Evolutionary conservation across 1,284 basidiomycete species (phyloP).

Genomic region (Macrocystidia cucumis): DNA sequence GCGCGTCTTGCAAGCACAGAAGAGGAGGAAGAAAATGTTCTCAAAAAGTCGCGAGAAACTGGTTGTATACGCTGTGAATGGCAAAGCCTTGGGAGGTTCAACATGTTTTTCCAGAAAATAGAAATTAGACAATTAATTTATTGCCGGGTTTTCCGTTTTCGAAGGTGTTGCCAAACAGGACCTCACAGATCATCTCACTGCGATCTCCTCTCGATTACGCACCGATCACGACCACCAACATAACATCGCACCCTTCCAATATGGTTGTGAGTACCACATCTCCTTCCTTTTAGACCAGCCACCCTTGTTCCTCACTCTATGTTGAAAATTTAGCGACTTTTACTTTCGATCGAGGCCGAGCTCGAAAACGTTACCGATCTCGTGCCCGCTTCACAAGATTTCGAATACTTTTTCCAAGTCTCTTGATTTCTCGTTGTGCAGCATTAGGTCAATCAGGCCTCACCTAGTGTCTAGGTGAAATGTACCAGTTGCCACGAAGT

Average conservation of each 20-base stretch:
- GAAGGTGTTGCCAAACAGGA: no score
- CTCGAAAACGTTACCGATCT: slow-evolving; percentile 71
- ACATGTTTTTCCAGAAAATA: no score
- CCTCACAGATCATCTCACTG: no score
- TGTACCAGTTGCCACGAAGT: slow-evolving; percentile 71
- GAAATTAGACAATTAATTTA: no score
- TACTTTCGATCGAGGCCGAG: slow-evolving; percentile 69
- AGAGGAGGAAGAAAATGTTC: slow-evolving; percentile 19
- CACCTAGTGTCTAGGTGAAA: slow-evolving; percentile 45
- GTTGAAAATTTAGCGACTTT: slow-evolving; percentile 28
- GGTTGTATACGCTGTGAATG: slow-evolving; percentile 2
- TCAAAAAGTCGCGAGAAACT: slow-evolving; percentile 5
- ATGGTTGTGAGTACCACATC: slow-evolving; percentile 34
- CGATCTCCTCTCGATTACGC: no score
- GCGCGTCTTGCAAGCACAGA: slow-evolving; percentile 23
- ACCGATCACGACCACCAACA: slow-evolving; percentile 1
- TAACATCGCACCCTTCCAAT: slow-evolving; percentile 3
- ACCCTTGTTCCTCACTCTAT: slow-evolving; percentile 1
- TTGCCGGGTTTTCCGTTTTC: no score
- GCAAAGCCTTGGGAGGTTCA: no score
- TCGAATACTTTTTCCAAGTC: slow-evolving; percentile 76
- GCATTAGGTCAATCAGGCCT: slow-evolving; percentile 2
- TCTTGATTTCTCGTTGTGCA: slow-evolving; percentile 1
- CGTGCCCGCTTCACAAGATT: slow-evolving; percentile 52
- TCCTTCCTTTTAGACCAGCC: background rate